Percentiles rank a stretch among this genome's conserved stretches.
Evolutionary conservation across 106 monocot genomes (phyloP).

Genomic region (Allium fistulosum): DNA sequence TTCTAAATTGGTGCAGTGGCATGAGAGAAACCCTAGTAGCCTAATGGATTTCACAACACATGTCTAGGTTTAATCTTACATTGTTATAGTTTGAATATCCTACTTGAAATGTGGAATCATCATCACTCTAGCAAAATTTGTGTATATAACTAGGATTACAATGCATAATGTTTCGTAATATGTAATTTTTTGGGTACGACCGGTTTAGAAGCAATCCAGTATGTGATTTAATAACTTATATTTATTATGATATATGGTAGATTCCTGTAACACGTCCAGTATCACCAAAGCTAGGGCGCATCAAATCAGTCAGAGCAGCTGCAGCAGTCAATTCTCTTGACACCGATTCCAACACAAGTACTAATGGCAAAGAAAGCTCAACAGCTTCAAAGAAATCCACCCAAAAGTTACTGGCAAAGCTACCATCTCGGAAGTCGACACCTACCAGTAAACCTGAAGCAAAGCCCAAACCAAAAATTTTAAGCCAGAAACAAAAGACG

Average conservation of each 20-base stretch:
- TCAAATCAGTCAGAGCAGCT: conserved; percentile 26
- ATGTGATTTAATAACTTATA: no score
- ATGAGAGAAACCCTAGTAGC: no score
- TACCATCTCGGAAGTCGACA: conserved; percentile 23
- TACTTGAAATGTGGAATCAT: no score
- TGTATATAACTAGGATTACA: no score
- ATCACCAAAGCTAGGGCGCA: conserved; percentile 81
- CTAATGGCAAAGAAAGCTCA: neutral
- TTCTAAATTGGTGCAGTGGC: no score
- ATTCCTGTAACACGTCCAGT: conserved; percentile 67
- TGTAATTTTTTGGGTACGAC: no score
- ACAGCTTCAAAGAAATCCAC: conserved; percentile 20
- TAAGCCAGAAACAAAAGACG: conserved; percentile 15
- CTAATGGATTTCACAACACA: no score
- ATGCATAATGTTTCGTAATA: no score
- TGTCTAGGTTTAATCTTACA: no score
- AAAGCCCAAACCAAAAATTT: conserved; percentile 15
- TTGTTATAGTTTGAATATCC: no score
- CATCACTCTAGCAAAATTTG: no score
- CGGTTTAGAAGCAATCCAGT: no score
- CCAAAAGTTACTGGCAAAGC: conserved; percentile 30
- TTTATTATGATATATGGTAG: conserved; percentile 14
- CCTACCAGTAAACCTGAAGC: conserved; percentile 11
- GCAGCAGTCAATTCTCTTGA: neutral
- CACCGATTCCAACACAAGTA: conserved; percentile 11